A percentile compares a stretch with the other conserved stretches of the same genome.
These are phyloP conservation scores for Apiotrichum sp. DNA, from an alignment of 1,284 basidiomycete genomes.

Conservation along the genomic window DNA sequence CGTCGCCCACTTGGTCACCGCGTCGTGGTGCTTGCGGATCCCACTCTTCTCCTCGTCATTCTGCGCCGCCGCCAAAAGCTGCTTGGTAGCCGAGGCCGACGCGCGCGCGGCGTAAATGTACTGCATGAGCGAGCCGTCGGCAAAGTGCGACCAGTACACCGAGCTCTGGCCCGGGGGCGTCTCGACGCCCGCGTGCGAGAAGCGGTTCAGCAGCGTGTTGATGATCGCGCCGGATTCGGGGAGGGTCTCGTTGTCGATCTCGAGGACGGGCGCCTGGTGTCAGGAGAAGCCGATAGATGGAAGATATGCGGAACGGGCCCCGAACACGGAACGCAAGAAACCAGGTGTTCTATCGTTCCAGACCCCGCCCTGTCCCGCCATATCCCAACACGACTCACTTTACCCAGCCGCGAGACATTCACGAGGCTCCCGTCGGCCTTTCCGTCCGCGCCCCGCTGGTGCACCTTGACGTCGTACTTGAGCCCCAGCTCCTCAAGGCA, in stretches of 20 bases:
- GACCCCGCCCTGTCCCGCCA: too few species aligned
- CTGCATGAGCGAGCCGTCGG: conserved; percentile 37
- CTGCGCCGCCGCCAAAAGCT: neutral
- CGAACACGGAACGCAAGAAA: neutral
- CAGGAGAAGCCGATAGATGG: neutral
- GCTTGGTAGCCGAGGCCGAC: neutral
- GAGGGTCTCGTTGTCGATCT: conserved; percentile 25
- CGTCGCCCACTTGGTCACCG: conserved; percentile 4
- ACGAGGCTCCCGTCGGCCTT: conserved; percentile 8
- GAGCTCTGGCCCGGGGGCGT: conserved; percentile 16
- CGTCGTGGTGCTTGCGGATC: conserved; percentile 7
- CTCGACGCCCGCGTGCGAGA: conserved; percentile 15
- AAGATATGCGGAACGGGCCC: neutral
- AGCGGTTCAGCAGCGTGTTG: conserved; percentile 22
- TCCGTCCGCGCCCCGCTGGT: conserved; percentile 24
- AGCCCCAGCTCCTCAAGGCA: conserved; percentile 28
- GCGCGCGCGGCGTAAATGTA: conserved; percentile 23
- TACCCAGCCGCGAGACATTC: conserved; percentile 28
- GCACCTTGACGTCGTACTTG: conserved; percentile 32
- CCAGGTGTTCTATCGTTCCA: neutral
- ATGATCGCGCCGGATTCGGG: conserved; percentile 37
- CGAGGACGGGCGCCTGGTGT: conserved; percentile 27
- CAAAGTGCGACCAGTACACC: conserved; percentile 35
- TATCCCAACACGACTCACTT: conserved; percentile 11
- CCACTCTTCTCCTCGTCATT: conserved; percentile 18